Evolutionary conservation across 2,329 filamentous ascomycete genomes (phyloP).

Genomic region (Huntiella savannae): DNA sequence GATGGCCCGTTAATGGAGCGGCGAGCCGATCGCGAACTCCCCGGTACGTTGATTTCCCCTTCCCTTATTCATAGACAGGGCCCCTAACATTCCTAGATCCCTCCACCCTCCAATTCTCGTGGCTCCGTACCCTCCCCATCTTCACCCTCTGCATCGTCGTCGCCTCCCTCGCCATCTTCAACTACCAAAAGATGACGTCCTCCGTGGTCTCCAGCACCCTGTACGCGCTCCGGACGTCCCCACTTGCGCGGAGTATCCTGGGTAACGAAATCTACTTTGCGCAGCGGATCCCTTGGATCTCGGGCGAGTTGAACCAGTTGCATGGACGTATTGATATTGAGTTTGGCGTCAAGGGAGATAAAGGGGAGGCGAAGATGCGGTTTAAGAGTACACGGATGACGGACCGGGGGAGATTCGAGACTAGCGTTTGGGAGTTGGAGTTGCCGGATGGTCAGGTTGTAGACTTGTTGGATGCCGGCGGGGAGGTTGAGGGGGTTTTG

Average conservation of each 20-base stretch:
- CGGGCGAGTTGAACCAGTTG: constrained; percentile 79
- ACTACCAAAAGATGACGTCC: constrained; percentile 91
- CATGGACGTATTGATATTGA: constrained; percentile 75
- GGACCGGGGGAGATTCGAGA: constrained; percentile 53
- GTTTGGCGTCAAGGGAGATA: constrained; percentile 72
- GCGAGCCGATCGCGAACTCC: constrained; percentile 45
- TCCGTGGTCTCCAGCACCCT: constrained; percentile 73
- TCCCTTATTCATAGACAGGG: not conserved
- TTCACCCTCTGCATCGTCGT: constrained; percentile 55
- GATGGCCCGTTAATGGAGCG: constrained; percentile 47
- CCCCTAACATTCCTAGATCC: constrained; percentile 19
- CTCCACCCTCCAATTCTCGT: constrained; percentile 31
- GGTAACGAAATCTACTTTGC: constrained; percentile 78
- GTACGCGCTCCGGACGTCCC: constrained; percentile 73
- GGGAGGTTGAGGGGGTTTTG: constrained; percentile 45
- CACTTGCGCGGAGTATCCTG: constrained; percentile 53
- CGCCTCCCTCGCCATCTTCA: constrained; percentile 79
- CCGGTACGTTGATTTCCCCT: constrained; percentile 26
- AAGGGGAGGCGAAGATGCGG: constrained; percentile 50
- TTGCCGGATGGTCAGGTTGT: constrained; percentile 40
- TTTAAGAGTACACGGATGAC: constrained; percentile 57
- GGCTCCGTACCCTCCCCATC: constrained; percentile 58
- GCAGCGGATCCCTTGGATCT: constrained; percentile 64
- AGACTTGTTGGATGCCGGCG: constrained; percentile 51
- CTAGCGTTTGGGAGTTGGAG: constrained; percentile 73